Evolutionary conservation across 2,329 filamentous ascomycete species (phyloP), one percentile per base, ranked within the genome.

Genomic region (Fusarium poae): DNA sequence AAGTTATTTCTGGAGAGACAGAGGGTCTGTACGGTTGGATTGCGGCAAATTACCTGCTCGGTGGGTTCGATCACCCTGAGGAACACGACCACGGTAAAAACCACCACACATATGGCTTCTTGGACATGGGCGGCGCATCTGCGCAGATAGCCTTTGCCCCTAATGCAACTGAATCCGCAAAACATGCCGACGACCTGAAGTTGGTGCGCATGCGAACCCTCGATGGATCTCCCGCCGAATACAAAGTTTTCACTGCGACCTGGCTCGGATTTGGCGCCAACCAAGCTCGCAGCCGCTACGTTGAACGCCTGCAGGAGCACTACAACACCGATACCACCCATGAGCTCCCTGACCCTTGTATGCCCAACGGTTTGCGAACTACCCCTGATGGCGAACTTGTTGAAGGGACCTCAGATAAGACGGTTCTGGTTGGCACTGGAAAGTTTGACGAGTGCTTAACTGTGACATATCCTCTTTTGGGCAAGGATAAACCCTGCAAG

Each of bases 251-350:
- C 77, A 94, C 97, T 0, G 94, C 95, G 2, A 97, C 96, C 0
- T 99, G 96, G 96, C 85, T 99, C 8, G 95, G 95, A 1, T 99
- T 97, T 76, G 96, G 96, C n/a, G 95, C 97, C 30, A 96, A 97
- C 70, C 91, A 97, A 81, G 96, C 97, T 6, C 89, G 96, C 46
- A 85, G 91, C 71, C 87, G 94, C 58, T 99, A 97, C 74, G 83
- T 98, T n/a, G 85, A 94, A 63, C 84, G 87, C 6, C 80, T 99
- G n/a, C 78, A 91, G 57, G 88, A 92, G 34, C 85, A 89, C 2
- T 91, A 89, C 67, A 84, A 85, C 12, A 81, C 83, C 6, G 83
- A 84, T 7, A 82, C 85, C 8, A 48, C 44, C 16, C 81, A 83
- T 29, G 93, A 97, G 72, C 82, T 97, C 0, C 93, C 93, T 0